A percentile compares a stretch with the other conserved stretches of the same genome.
These are phyloP conservation scores for Marasmius sp. DNA, from an alignment of 1,284 basidiomycete species.

Conservation along the genomic window DNA sequence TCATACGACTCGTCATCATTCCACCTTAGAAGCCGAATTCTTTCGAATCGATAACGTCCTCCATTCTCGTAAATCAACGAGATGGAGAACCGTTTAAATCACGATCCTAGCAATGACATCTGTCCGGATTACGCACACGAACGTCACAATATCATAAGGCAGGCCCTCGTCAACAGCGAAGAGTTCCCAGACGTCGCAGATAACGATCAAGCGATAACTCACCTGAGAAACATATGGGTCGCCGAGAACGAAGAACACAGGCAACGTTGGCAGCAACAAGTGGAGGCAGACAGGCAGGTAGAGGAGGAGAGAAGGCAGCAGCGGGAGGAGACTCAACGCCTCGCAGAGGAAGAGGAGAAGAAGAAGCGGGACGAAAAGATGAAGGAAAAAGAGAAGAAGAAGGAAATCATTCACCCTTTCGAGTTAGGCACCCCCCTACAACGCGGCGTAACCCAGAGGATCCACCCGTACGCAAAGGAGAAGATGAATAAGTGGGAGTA, in stretches of 20 bases:
- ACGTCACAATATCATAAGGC: neutral
- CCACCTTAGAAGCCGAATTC: too few relatives aligned
- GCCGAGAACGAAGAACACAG: neutral
- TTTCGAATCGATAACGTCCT: too few relatives aligned
- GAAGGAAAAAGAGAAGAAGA: neutral
- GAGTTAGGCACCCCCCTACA: neutral
- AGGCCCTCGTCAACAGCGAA: neutral
- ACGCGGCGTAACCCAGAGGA: neutral
- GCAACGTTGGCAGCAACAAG: neutral
- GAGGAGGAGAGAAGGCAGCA: neutral
- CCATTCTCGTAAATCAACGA: too few relatives aligned
- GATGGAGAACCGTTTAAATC: neutral
- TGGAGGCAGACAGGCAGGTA: neutral
- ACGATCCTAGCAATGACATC: neutral
- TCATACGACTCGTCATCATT: too few relatives aligned
- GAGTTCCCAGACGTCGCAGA: neutral
- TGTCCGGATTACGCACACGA: neutral
- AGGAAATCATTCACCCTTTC: neutral
- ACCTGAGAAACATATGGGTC: neutral
- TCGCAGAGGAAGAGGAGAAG: neutral
- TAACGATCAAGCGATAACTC: neutral
- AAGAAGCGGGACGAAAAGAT: neutral
- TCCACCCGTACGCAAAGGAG: constrained; percentile 2
- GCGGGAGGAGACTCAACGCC: neutral
- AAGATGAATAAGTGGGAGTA: neutral